Evolutionary conservation across 805 yeast genomes (phyloP), one percentile per base, ranked within the genome.

Genomic region (Wickerhamomyces kurtzmanii): DNA sequence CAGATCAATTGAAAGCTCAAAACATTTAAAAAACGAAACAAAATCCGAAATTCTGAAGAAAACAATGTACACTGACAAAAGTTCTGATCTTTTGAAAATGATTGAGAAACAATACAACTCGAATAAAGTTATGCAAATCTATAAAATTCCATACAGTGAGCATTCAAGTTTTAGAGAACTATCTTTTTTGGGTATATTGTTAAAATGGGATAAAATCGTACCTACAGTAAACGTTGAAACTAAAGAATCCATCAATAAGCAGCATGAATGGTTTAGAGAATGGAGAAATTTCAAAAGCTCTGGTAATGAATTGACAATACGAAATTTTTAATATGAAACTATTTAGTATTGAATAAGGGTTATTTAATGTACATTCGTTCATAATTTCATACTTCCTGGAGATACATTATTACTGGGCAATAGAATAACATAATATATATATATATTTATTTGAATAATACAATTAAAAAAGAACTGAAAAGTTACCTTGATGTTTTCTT

Each of bases 161-260:
- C 98, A 91, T 55, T 84, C 95, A 8, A 83, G 94, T 32, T 89
- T 75, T 43, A 58, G 80, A 21, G 98, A 91, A 43, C 59, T 91
- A 21, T 63, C 77, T 9, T 63, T 66, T 30, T 83, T 89, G 45
- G 68, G 78, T 14, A 55, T 67, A 3, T 53, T 65, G 14, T 39
- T 84, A 22, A 50, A 65, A 6, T 66, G 72, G 37, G 53, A 53
- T 0, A 43, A 61, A 22, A 67, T 84, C 10, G 71, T 86, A 7
- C 91, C 96, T 0, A 91, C 98, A 0, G 98, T 89, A 5, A 72
- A 71, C 31, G 39, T 51, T 7, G 42, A 55, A 8, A 47, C 48
- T 23, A 30, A 36, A 12, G 46, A 47, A 16, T 25, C 31, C 17
- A 31, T 48, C 10, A 32, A 31, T 11, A 53, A 53, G 17, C 47